These are phyloP conservation scores for Moniliella sp. DNA, from an alignment of 1,284 basidiomycete genomes.

Conservation along the genomic window DNA sequence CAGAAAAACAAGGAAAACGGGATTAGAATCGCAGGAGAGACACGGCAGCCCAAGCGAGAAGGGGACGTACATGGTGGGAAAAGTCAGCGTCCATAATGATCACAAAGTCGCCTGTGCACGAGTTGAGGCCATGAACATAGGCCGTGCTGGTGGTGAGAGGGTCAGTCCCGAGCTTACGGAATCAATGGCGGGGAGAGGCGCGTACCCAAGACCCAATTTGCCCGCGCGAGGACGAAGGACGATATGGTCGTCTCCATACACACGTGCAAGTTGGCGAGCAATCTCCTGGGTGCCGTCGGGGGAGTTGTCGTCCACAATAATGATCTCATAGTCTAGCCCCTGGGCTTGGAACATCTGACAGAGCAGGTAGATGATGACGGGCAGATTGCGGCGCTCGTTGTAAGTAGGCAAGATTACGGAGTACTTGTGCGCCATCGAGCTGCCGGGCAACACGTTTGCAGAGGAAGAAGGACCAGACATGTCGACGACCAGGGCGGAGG, in stretches of 20 bases:
- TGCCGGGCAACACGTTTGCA: too few species aligned
- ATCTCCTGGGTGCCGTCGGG: slow-evolving; percentile 77
- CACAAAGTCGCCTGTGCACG: slow-evolving; percentile 68
- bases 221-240: slow-evolving; percentile 63
- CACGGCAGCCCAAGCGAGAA: too few species aligned
- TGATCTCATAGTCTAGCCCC: slow-evolving; percentile 50
- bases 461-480: background rate
- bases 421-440: slow-evolving; percentile 2
- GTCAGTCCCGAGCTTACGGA: slow-evolving; percentile 1
- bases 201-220: slow-evolving; percentile 64
- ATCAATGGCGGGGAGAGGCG: slow-evolving; percentile 5
- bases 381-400: slow-evolving; percentile 74
- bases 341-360: slow-evolving; percentile 9
- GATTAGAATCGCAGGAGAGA: too few species aligned
- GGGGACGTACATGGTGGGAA: slow-evolving; percentile 61
- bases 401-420: slow-evolving; percentile 68
- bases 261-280: slow-evolving; percentile 50
- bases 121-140: slow-evolving; percentile 71
- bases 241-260: slow-evolving; percentile 64
- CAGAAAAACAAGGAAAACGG: background rate
- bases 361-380: slow-evolving; percentile 43
- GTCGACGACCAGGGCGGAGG: too few species aligned
- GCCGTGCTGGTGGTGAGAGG: slow-evolving; percentile 48
- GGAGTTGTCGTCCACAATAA: slow-evolving; percentile 71
- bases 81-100: slow-evolving; percentile 94